Evolutionary conservation across 495 filamentous ascomycete species (phyloP).

Genomic region (Podospora didyma): DNA sequence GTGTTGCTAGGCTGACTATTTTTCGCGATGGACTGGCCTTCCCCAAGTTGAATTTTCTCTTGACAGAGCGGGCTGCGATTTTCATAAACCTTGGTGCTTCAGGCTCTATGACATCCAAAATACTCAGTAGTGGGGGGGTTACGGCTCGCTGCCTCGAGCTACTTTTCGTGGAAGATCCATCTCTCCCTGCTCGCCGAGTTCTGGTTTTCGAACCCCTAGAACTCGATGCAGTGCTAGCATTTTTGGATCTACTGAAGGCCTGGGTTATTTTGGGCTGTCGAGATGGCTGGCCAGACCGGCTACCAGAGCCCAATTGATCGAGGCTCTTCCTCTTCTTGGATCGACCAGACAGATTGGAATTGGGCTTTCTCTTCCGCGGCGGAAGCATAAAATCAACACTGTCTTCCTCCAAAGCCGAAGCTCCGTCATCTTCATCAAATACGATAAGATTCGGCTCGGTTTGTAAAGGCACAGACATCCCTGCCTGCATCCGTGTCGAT

Average conservation of each 20-base stretch:
- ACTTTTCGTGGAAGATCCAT: not conserved
- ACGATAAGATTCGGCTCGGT: constrained; percentile 4
- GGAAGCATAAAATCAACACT: constrained; percentile 52
- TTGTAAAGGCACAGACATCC: not conserved
- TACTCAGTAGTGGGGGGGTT: constrained; percentile 54
- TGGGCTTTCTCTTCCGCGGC: constrained; percentile 29
- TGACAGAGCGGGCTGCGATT: constrained; percentile 70
- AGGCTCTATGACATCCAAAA: constrained; percentile 66
- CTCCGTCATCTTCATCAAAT: constrained; percentile 28
- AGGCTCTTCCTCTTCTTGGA: constrained; percentile 25
- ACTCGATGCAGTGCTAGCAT: constrained; percentile 1
- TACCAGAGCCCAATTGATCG: constrained; percentile 18
- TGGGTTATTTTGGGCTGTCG: constrained; percentile 46
- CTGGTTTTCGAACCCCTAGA: not conserved
- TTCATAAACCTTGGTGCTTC: constrained; percentile 68
- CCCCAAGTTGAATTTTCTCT: constrained; percentile 56
- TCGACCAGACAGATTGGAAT: constrained; percentile 9
- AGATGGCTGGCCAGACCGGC: constrained; percentile 18
- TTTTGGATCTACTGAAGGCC: constrained; percentile 31
- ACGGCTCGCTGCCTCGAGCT: constrained; percentile 19
- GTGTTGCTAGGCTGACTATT: constrained; percentile 65
- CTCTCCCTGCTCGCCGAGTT: not conserved
- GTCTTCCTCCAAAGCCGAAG: constrained; percentile 49
- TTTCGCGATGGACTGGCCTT: constrained; percentile 74
- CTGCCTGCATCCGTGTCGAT: not conserved